Conservation (phyloP, 2,329 filamentous ascomycete species). For the Pseudogymnoascus sp. region DNA sequence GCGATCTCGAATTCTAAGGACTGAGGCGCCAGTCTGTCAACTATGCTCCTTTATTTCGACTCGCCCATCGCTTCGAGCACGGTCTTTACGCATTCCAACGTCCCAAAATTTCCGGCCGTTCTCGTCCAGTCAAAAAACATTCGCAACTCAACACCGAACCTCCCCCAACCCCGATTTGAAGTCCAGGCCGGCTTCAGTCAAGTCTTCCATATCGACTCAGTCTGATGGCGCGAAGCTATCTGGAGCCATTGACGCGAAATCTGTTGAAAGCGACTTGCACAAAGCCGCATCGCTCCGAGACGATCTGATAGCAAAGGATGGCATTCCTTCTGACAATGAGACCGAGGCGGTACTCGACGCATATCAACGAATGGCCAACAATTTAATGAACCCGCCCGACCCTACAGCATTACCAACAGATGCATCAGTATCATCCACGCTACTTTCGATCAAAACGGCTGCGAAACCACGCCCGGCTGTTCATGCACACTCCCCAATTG, state of each 20-base stretch:
- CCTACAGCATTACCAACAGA: constrained; percentile 15
- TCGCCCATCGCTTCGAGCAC: constrained; percentile 9
- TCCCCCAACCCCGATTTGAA: not conserved
- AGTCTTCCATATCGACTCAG: not conserved
- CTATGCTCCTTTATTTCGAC: constrained; percentile 34
- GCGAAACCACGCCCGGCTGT: constrained; percentile 14
- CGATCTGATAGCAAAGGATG: constrained; percentile 18
- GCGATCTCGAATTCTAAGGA: constrained; percentile 31
- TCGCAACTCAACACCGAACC: constrained; percentile 11
- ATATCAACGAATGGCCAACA: constrained; percentile 22
- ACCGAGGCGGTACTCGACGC: constrained; percentile 16
- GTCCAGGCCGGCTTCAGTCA: not conserved
- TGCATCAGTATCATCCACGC: constrained; percentile 42
- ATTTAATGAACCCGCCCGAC: constrained; percentile 20
- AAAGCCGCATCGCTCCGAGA: constrained; percentile 19
- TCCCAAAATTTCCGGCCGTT: constrained; percentile 17
- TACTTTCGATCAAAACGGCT: constrained; percentile 38
- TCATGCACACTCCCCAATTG: constrained; percentile 15
- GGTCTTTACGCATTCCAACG: constrained; percentile 15
- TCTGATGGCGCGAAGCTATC: not conserved
- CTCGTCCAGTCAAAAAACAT: constrained; percentile 17
- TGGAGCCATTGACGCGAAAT: constrained; percentile 13
- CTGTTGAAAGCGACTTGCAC: constrained; percentile 19
- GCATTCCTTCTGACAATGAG: constrained; percentile 22
- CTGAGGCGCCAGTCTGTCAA: constrained; percentile 35